These are phyloP conservation scores for Chaetomium strumarium DNA, from an alignment of 2,329 filamentous ascomycete genomes.

Conservation along the genomic window DNA sequence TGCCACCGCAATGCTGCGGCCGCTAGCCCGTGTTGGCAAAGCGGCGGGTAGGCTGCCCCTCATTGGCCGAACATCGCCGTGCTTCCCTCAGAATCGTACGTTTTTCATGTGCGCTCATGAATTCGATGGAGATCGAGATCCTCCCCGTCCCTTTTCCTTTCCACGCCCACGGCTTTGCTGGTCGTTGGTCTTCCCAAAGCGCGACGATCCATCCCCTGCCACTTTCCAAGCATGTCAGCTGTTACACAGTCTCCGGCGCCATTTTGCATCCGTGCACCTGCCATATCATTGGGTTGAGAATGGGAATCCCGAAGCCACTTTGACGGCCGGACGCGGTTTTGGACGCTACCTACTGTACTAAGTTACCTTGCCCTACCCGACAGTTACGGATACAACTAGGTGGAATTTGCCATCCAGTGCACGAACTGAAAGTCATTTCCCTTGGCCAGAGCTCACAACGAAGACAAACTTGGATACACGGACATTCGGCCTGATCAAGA, in stretches of 20 bases:
- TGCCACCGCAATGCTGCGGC: conserved; percentile 9
- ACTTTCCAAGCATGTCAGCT: not conserved
- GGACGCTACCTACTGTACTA: too few species aligned
- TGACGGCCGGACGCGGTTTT: too few species aligned
- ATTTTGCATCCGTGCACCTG: not conserved
- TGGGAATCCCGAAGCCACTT: not conserved
- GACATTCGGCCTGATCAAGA: too few species aligned
- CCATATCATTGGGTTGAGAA: not conserved
- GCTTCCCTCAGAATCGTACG: conserved; percentile 28
- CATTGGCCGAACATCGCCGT: conserved; percentile 25
- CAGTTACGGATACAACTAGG: too few species aligned
- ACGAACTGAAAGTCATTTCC: too few species aligned
- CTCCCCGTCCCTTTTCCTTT: conserved; percentile 7
- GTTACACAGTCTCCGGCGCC: not conserved
- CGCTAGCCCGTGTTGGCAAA: conserved; percentile 16
- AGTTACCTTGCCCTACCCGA: too few species aligned
- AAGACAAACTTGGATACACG: too few species aligned
- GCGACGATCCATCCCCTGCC: not conserved
- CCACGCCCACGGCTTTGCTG: not conserved
- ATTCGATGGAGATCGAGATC: conserved; percentile 29
- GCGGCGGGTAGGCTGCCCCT: conserved; percentile 12
- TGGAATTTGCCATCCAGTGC: too few species aligned
- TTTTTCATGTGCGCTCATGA: conserved; percentile 27
- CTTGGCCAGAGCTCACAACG: too few species aligned
- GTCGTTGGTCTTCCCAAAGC: not conserved